Conservation (phyloP, 164 flowering plant genomes). For the Tetracentron sinense region DNA sequence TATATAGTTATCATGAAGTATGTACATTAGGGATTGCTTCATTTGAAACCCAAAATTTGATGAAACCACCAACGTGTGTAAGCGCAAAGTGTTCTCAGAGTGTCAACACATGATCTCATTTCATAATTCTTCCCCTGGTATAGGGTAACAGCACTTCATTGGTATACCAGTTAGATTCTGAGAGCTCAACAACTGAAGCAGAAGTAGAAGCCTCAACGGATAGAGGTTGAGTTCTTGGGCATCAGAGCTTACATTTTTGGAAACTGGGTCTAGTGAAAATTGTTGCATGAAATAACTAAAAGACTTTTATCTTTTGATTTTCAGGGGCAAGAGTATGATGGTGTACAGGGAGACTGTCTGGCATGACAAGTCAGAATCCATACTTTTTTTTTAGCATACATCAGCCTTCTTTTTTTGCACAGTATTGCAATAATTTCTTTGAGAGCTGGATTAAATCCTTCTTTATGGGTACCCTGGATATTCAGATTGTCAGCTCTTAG, state of each 20-base stretch:
- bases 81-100: too few species aligned
- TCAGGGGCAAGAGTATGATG: neutral
- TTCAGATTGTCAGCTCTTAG: too few species aligned
- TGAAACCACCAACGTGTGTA: neutral
- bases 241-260: neutral
- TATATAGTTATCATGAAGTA: neutral
- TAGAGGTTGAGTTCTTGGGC: conserved; percentile 22
- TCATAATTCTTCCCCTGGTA: neutral
- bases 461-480: too few species aligned
- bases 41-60: neutral
- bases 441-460: neutral
- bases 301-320: neutral
- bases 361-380: neutral
- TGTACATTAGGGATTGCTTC: too few species aligned
- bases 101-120: too few species aligned
- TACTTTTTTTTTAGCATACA: neutral
- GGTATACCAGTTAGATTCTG: conserved; percentile 29
- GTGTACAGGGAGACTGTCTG: neutral
- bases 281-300: neutral
- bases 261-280: neutral
- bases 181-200: conserved; percentile 41
- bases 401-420: neutral
- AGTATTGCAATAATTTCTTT: too few species aligned
- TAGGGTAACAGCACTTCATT: conserved; percentile 19
- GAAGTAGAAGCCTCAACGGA: conserved; percentile 25